A percentile compares a stretch with the other conserved stretches of the same genome.
phyloP scores from a whole-genome alignment of 805 yeast species.

The Candida sithepensis region DNA sequence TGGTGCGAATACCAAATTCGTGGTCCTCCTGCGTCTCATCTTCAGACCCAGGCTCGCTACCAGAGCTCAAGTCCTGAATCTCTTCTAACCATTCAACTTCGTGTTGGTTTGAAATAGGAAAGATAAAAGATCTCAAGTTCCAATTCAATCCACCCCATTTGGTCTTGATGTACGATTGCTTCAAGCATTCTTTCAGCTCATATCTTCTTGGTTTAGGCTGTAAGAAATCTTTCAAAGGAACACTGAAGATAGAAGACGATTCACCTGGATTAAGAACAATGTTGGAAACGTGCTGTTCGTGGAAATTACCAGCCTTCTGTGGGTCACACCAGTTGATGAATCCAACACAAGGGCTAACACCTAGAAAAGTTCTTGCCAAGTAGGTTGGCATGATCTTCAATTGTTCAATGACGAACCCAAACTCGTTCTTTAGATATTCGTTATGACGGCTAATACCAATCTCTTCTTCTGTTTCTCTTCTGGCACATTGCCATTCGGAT shows the following conservation, averaged over 20 bases:
- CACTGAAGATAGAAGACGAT: slow-evolving; percentile 63
- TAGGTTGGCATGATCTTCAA: slow-evolving; percentile 71
- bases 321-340: slow-evolving; percentile 44
- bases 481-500: slow-evolving; percentile 65
- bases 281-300: slow-evolving; percentile 29
- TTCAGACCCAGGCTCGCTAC: slow-evolving; percentile 56
- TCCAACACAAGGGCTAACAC: slow-evolving; percentile 79
- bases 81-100: slow-evolving; percentile 66
- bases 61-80: slow-evolving; percentile 57
- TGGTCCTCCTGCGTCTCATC: slow-evolving; percentile 33
- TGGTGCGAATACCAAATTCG: slow-evolving; percentile 43
- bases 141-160: slow-evolving; percentile 75
- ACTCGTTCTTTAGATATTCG: slow-evolving; percentile 36
- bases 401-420: slow-evolving; percentile 58
- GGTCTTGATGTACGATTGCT: slow-evolving; percentile 33
- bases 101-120: slow-evolving; percentile 46
- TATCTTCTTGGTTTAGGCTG: slow-evolving; percentile 29
- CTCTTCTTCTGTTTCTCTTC: slow-evolving; percentile 86
- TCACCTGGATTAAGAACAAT: slow-evolving; percentile 72
- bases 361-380: slow-evolving; percentile 74
- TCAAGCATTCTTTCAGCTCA: slow-evolving; percentile 31
- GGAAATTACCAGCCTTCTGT: slow-evolving; percentile 21
- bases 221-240: slow-evolving; percentile 62
- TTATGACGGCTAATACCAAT: slow-evolving; percentile 65
- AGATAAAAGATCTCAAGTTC: slow-evolving; percentile 59